These are phyloP conservation scores for Yueomyces sp. DNA, from an alignment of 805 yeast species.

Conservation along the genomic window DNA sequence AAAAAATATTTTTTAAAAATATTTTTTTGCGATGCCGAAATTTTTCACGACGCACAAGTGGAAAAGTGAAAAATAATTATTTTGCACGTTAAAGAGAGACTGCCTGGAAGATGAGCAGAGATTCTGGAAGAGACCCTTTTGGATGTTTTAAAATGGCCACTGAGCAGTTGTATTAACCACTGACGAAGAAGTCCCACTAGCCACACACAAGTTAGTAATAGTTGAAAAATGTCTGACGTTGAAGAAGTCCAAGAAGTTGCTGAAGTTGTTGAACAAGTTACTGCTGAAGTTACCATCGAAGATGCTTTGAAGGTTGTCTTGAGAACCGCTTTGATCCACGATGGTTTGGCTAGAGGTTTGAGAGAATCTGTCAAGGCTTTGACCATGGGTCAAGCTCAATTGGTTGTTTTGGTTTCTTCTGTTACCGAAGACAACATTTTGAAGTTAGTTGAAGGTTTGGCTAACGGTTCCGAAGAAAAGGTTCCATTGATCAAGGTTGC, in stretches of 20 bases:
- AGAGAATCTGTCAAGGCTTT: conserved; percentile 99
- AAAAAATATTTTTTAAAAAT: no score
- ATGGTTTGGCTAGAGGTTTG: conserved; percentile 99
- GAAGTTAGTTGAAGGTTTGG: conserved; percentile 97
- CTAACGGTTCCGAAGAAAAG: conserved; percentile 93
- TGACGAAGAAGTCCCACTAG: conserved; percentile 62
- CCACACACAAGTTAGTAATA: conserved; percentile 3
- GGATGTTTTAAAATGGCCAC: conserved; percentile 19
- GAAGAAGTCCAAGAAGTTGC: conserved; percentile 67
- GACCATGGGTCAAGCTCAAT: conserved; percentile 93
- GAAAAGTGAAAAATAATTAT: no score
- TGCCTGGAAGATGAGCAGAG: neutral
- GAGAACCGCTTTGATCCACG: conserved; percentile 95
- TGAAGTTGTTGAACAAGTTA: conserved; percentile 68
- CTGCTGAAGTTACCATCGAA: conserved; percentile 89
- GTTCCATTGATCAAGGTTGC: conserved; percentile 98
- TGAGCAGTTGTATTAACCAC: conserved; percentile 38
- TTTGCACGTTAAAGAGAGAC: no score
- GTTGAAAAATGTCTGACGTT: conserved; percentile 16
- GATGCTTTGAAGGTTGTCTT: conserved; percentile 97
- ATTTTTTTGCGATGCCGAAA: no score
- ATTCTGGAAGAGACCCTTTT: neutral
- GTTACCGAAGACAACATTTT: conserved; percentile 95
- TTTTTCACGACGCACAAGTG: no score
- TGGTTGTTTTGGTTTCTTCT: conserved; percentile 94